Evolutionary conservation across 2,329 filamentous ascomycete genomes (phyloP).

Genomic region (Blumeria hordei): DNA sequence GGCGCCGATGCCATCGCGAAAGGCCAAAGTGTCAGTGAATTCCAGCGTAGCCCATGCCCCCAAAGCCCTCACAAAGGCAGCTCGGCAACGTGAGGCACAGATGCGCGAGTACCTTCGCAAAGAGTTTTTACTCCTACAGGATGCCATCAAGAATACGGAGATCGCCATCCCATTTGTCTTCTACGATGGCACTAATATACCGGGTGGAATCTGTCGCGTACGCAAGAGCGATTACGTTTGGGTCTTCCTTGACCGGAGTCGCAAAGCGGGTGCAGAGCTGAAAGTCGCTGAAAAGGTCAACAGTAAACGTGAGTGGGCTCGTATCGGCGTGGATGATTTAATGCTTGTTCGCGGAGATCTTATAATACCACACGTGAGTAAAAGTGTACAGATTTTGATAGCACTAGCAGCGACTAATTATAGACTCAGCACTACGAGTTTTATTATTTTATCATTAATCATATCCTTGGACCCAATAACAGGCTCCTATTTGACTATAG

Average conservation of each 20-base stretch:
- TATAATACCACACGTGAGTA: constrained; percentile 77
- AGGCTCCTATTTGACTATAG: constrained; percentile 54
- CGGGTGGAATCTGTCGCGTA: constrained; percentile 60
- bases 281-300: constrained; percentile 40
- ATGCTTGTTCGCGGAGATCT: constrained; percentile 78
- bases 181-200: constrained; percentile 79
- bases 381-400: constrained; percentile 1
- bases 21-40: constrained; percentile 35
- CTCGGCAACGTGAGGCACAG: constrained; percentile 55
- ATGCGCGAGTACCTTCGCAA: constrained; percentile 50
- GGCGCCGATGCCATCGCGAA: constrained; percentile 3
- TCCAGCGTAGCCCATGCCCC: constrained; percentile 37
- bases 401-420: not conserved
- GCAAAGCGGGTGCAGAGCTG: constrained; percentile 69
- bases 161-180: constrained; percentile 89
- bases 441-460: constrained; percentile 90
- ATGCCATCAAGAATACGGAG: constrained; percentile 69
- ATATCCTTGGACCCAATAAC: constrained; percentile 48
- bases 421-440: constrained; percentile 69
- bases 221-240: constrained; percentile 88
- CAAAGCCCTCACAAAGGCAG: constrained; percentile 51
- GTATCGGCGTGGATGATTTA: constrained; percentile 83
- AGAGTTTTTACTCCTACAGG: constrained; percentile 64
- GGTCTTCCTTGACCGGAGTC: constrained; percentile 76
- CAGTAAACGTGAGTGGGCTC: constrained; percentile 61